Base-by-base conservation (phyloP, 352 stramenopile genomes). In the Phytophthora hibernalis region DNA sequence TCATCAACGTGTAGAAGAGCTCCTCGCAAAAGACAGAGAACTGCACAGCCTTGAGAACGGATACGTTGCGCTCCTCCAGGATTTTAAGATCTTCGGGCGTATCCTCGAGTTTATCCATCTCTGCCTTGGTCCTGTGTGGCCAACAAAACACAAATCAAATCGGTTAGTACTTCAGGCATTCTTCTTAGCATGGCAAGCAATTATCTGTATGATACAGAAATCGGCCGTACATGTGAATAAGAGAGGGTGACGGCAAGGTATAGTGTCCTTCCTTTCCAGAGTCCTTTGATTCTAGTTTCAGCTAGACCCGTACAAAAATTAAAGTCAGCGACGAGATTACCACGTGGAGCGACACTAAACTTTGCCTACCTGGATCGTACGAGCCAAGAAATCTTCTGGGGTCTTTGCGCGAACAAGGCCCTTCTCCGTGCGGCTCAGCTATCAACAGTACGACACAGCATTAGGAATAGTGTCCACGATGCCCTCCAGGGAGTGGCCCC, bases 1-100 rank as follows among this genome's bases (percentile, higher is more conserved):
- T 81, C 88, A 96, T 94, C 28, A 93, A 43, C 8, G 74, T 91
- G 61, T 93, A 82, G 63, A 96, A 96, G 0, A 92, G 64, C 61
- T 96, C 88, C 75, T 95, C 86, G 37, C 85, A 95, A 50, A 94
- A 96, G 1, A 96, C 82, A 2, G 88, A 94, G 54, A 94, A 94
- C 72, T 95, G 88, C 11, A 96, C 85, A 0, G 83, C 85, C 62
- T 89, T 87, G 5, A 96, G 61, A 58, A 94, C 70, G 6, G 79
- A 86, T 22, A 73, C 58, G 40, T 96, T 96, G 28, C 83, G 82
- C 31, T 88, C 83, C 4, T 93, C 72, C 21, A 94, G 56, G 7
- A 77, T 66, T 54, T 87, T 83, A 0, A 81, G 28, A n/a, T 93
- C 81, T 12, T 92, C 82, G 1, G 77, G 70, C 0, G 74, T 90